Conservation (phyloP, 2,329 filamentous ascomycete genomes). For the Nothopassalora personata region DNA sequence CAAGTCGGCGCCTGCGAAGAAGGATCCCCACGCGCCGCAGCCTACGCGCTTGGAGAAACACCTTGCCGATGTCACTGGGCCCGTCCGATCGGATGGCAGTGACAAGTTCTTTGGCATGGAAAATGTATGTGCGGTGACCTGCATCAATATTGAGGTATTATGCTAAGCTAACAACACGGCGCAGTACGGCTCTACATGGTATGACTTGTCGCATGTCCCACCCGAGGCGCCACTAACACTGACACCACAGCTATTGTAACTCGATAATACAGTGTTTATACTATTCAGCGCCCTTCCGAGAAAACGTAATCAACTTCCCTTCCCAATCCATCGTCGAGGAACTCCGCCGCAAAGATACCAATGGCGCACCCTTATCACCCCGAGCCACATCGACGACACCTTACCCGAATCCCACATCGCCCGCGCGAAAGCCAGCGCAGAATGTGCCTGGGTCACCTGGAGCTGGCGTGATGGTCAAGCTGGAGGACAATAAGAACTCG, state of each 20-base stretch:
- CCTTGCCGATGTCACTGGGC: conserved; percentile 74
- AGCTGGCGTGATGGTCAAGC: conserved; percentile 55
- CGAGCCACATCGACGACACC: conserved; percentile 35
- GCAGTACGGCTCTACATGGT: conserved; percentile 98
- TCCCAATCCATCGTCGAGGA: conserved; percentile 63
- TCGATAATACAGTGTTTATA: conserved; percentile 97
- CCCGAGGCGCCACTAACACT: conserved; percentile 8
- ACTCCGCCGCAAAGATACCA: conserved; percentile 47
- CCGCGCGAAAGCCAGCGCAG: conserved; percentile 40
- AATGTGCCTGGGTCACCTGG: conserved; percentile 51
- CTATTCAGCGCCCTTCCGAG: conserved; percentile 88
- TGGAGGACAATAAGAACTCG: conserved; percentile 89
- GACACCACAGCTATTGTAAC: conserved; percentile 76
- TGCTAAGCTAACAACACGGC: conserved; percentile 11
- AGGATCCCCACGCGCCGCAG: conserved; percentile 53
- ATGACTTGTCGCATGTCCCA: conserved; percentile 32
- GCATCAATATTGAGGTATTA: neutral
- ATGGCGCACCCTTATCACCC: conserved; percentile 29
- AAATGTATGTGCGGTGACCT: conserved; percentile 64
- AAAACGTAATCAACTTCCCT: conserved; percentile 90
- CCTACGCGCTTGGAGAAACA: conserved; percentile 64
- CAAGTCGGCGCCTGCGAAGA: conserved; percentile 51
- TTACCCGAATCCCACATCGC: conserved; percentile 30
- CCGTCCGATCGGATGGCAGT: conserved; percentile 78
- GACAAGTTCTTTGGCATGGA: conserved; percentile 99